Evolutionary conservation across 306 rosid species (phyloP).

Genomic region (Albizia julibrissin): DNA sequence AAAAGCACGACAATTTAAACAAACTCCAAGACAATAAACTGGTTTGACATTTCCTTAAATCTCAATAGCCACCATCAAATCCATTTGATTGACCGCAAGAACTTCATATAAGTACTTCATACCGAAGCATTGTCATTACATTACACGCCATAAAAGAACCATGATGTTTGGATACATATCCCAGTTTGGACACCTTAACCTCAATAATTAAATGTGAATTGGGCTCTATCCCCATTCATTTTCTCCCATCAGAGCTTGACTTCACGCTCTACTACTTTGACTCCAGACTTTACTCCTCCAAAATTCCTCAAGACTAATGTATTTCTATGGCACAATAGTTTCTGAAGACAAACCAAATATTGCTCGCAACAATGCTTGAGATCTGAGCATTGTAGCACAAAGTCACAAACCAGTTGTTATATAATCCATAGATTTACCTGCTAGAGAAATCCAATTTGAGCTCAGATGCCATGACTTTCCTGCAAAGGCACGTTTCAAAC

Average conservation of each 20-base stretch:
- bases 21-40: background rate
- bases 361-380: conserved; percentile 6
- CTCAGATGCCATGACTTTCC: background rate
- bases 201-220: background rate
- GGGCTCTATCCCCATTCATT: background rate
- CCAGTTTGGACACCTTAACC: background rate
- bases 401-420: background rate
- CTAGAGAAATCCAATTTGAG: background rate
- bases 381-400: conserved; percentile 4
- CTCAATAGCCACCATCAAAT: background rate
- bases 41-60: background rate
- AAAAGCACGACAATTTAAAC: background rate
- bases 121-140: background rate
- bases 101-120: background rate
- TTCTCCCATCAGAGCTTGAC: background rate
- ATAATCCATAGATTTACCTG: background rate
- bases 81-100: background rate
- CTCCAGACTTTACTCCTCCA: background rate
- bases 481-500: conserved; percentile 4
- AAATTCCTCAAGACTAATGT: background rate
- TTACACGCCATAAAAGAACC: background rate
- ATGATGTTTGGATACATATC: background rate
- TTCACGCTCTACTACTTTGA: background rate
- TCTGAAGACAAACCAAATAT: background rate
- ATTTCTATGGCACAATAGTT: background rate